A percentile compares a stretch with the other conserved stretches of the same genome.
phyloP scores from a whole-genome alignment of 352 stramenopile genomes.

The Peronospora belbahrii region DNA sequence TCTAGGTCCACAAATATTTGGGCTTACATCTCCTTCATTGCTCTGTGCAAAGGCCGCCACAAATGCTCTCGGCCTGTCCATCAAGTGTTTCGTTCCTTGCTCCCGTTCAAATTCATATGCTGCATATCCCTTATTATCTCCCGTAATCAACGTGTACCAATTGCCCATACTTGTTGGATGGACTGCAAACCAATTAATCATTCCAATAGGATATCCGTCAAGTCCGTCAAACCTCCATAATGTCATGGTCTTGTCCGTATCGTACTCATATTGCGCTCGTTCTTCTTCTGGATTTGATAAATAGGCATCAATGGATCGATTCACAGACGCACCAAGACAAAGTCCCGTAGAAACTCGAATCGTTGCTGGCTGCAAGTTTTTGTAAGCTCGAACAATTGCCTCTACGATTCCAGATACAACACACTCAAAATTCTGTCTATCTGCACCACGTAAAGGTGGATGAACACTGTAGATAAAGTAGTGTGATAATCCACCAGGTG shows the following conservation, averaged over 20 bases:
- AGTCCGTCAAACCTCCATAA: constrained; percentile 81
- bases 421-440: constrained; percentile 85
- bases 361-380: constrained; percentile 57
- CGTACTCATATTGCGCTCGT: constrained; percentile 59
- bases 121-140: constrained; percentile 91
- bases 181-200: constrained; percentile 92
- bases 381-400: constrained; percentile 68
- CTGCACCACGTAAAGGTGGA: constrained; percentile 56
- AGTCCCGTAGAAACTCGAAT: constrained; percentile 55
- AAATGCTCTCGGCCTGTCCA: constrained; percentile 80
- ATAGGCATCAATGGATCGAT: constrained; percentile 86
- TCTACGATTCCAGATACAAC: constrained; percentile 85
- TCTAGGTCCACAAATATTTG: constrained; percentile 82
- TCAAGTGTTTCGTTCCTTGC: constrained; percentile 65
- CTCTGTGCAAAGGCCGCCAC: constrained; percentile 90
- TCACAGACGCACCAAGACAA: constrained; percentile 80
- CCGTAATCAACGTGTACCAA: constrained; percentile 89
- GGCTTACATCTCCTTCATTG: constrained; percentile 91
- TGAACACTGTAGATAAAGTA: constrained; percentile 90
- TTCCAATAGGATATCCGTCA: constrained; percentile 77
- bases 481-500: constrained; percentile 85
- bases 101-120: constrained; percentile 85
- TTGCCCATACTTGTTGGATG: constrained; percentile 91
- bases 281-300: constrained; percentile 81
- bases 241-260: constrained; percentile 91